Evolutionary conservation across 2,329 filamentous ascomycete species (phyloP).

Genomic region (Colletotrichum liriopes): DNA sequence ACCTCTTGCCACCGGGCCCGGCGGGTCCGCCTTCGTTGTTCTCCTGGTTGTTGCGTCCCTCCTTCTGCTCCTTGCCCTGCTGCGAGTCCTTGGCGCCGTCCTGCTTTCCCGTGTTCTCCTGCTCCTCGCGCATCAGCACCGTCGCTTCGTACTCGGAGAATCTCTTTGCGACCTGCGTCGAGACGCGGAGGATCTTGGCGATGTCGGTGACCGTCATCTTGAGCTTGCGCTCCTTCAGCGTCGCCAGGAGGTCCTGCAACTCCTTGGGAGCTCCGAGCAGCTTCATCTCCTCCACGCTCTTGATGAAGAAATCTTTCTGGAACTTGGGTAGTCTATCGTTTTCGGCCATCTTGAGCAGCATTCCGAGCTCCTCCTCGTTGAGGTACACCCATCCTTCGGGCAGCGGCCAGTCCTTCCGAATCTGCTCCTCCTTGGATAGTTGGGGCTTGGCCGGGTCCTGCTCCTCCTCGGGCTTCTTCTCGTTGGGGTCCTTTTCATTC

Average conservation of each 20-base stretch:
- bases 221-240: constrained; percentile 69
- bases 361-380: constrained; percentile 62
- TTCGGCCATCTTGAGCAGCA: constrained; percentile 70
- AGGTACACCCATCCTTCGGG: constrained; percentile 65
- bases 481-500: constrained; percentile 48
- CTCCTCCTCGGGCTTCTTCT: constrained; percentile 47
- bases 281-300: constrained; percentile 75
- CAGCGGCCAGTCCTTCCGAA: constrained; percentile 52
- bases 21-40: constrained; percentile 28
- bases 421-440: constrained; percentile 44
- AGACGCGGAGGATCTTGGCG: constrained; percentile 72
- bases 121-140: constrained; percentile 36
- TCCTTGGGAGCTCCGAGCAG: constrained; percentile 80
- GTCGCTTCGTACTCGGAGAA: constrained; percentile 46
- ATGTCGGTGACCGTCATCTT: constrained; percentile 60
- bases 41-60: constrained; percentile 35
- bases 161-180: constrained; percentile 69
- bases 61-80: constrained; percentile 52
- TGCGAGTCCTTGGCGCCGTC: constrained; percentile 39
- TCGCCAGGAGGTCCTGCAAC: constrained; percentile 70
- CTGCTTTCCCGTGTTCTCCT: constrained; percentile 38
- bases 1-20: constrained; percentile 44
- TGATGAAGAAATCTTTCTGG: constrained; percentile 73
- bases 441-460: constrained; percentile 44
- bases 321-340: constrained; percentile 74